Evolutionary conservation across 169 alveolate genomes (phyloP).

Genomic region (Plasmodium malariae): DNA sequence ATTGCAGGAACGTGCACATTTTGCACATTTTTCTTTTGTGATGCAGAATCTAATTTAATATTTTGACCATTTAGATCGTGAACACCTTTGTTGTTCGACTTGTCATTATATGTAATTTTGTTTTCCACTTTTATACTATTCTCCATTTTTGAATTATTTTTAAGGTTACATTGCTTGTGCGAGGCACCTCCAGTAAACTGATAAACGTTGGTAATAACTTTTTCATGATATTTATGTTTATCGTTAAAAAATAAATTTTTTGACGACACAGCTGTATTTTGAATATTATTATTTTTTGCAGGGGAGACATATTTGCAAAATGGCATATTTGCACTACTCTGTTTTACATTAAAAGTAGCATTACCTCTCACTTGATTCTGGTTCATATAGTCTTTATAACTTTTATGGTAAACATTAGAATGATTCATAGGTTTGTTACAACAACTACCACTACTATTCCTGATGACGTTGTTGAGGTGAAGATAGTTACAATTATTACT

Average conservation of each 20-base stretch:
- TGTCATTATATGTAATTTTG: neutral
- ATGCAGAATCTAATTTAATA: neutral
- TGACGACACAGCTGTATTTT: neutral
- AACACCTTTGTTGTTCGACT: neutral
- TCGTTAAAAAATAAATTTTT: constrained; percentile 18
- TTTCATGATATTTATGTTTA: constrained; percentile 52
- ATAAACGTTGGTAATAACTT: constrained; percentile 36
- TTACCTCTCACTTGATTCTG: neutral
- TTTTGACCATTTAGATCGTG: neutral
- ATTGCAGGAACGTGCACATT: no score
- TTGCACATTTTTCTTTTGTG: neutral
- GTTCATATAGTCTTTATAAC: neutral
- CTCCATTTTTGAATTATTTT: constrained; percentile 14
- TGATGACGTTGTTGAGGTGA: no score
- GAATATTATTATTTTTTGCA: neutral
- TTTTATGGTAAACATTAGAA: neutral
- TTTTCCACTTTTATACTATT: neutral
- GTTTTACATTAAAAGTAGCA: neutral
- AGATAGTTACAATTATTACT: neutral
- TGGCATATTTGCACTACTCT: neutral
- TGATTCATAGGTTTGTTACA: no score
- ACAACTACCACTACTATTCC: no score
- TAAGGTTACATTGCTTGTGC: neutral
- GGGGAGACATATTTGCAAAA: neutral
- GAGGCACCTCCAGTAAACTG: constrained; percentile 52